phyloP scores from a whole-genome alignment of 164 flowering plant genomes.

The Sextonia rubra region DNA sequence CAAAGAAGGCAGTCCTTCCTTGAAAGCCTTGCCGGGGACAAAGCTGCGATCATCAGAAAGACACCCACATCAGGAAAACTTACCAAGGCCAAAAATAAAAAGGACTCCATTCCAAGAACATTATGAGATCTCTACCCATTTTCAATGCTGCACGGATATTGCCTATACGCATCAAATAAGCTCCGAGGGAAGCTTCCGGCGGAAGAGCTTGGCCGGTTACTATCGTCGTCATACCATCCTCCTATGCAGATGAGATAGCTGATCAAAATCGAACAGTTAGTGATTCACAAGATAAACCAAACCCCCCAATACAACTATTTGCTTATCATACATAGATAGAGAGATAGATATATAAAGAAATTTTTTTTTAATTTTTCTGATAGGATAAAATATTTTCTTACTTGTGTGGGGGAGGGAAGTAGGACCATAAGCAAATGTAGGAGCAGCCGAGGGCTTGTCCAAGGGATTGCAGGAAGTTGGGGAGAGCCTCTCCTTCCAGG shows the following conservation, averaged over 20 bases:
- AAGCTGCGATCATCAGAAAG: conserved; percentile 21
- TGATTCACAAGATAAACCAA: not conserved
- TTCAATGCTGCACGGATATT: conserved; percentile 17
- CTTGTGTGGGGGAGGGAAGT: conserved; percentile 22
- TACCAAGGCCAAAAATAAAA: not conserved
- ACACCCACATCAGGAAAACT: not conserved
- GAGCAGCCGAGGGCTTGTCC: conserved; percentile 43
- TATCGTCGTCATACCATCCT: conserved; percentile 42
- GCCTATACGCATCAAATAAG: conserved; percentile 42
- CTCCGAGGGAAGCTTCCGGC: conserved; percentile 30
- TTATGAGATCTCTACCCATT: conserved; percentile 23
- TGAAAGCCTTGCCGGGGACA: conserved; percentile 70
- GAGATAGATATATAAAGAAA: not conserved
- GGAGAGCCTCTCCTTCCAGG: conserved; percentile 28
- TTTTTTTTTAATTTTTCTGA: too few relatives aligned
- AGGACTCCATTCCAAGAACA: not conserved
- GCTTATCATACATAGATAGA: not conserved
- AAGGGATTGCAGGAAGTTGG: conserved; percentile 27
- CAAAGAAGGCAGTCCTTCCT: conserved; percentile 41
- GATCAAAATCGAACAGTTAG: conserved; percentile 6
- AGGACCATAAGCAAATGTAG: conserved; percentile 71
- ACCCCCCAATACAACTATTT: not conserved
- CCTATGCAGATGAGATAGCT: conserved; percentile 40
- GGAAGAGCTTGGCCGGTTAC: conserved; percentile 33
- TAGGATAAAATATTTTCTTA: too few relatives aligned